Evolutionary conservation across 768 basidiomycete genomes (phyloP).

Genomic region (Hydnum rufescens): DNA sequence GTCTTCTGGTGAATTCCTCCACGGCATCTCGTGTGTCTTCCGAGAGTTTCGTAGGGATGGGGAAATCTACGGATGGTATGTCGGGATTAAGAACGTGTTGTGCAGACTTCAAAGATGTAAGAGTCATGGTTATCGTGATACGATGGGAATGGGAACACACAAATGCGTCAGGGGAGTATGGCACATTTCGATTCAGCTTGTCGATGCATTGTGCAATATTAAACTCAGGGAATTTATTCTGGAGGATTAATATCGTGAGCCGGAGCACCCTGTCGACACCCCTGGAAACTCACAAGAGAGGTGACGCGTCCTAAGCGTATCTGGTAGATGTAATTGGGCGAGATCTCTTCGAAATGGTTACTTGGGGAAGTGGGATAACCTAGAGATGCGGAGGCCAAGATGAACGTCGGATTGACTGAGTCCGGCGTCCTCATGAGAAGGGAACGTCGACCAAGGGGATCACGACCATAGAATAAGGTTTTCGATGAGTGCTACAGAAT

Average conservation of each 20-base stretch:
- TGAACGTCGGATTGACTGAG: constrained; percentile 3
- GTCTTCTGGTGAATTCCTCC: constrained; percentile 12
- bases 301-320: neutral
- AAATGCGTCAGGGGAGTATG: neutral
- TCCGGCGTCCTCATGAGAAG: constrained; percentile 15
- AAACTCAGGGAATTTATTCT: neutral
- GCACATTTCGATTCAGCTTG: neutral
- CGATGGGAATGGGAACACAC: neutral
- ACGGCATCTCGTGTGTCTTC: constrained; percentile 4
- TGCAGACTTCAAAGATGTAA: constrained; percentile 21
- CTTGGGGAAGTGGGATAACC: constrained; percentile 8
- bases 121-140: constrained; percentile 4
- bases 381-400: constrained; percentile 4
- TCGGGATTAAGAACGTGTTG: constrained; percentile 27
- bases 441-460: constrained; percentile 18
- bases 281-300: neutral
- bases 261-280: neutral
- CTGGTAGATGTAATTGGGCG: neutral
- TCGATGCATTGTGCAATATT: neutral
- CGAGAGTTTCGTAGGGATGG: neutral
- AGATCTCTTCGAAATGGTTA: neutral
- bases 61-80: constrained; percentile 23
- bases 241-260: neutral
- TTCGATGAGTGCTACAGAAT: neutral
- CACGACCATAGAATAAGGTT: constrained; percentile 15